Evolutionary conservation across 345 rosid species (phyloP).

Genomic region (Lepidium didymum): DNA sequence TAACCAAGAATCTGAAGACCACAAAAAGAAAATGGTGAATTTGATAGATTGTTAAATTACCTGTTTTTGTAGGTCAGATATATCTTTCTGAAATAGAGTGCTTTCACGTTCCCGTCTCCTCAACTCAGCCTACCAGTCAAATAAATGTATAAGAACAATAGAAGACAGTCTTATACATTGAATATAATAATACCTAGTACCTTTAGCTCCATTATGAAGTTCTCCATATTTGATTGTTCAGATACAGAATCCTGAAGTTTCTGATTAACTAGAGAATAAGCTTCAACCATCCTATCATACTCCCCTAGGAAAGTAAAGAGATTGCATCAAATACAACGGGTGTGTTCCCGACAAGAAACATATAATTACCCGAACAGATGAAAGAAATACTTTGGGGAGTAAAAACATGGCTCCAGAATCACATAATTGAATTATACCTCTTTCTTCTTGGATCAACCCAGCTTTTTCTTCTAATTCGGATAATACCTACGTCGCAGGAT

Average conservation of each 20-base stretch:
- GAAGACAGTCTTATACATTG: background rate
- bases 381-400: background rate
- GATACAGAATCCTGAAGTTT: slow-evolving; percentile 65
- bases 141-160: background rate
- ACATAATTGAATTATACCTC: slow-evolving; percentile 41
- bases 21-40: slow-evolving; percentile 5
- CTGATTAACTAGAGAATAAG: slow-evolving; percentile 62
- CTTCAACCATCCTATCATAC: slow-evolving; percentile 80
- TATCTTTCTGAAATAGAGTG: slow-evolving; percentile 62
- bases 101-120: slow-evolving; percentile 77
- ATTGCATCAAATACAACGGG: slow-evolving; percentile 2
- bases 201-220: slow-evolving; percentile 65
- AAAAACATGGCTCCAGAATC: background rate
- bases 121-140: slow-evolving; percentile 54
- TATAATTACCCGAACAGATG: background rate
- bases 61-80: slow-evolving; percentile 82
- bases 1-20: slow-evolving; percentile 11
- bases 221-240: slow-evolving; percentile 69
- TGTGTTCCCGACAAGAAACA: slow-evolving; percentile 5
- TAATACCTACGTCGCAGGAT: slow-evolving; percentile 51
- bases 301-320: slow-evolving; percentile 54
- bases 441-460: slow-evolving; percentile 77
- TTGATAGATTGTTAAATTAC: slow-evolving; percentile 28
- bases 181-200: slow-evolving; percentile 25
- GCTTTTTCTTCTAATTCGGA: slow-evolving; percentile 93